These are phyloP conservation scores for Begonia loranthoides DNA, from an alignment of 306 rosid species.

Conservation along the genomic window DNA sequence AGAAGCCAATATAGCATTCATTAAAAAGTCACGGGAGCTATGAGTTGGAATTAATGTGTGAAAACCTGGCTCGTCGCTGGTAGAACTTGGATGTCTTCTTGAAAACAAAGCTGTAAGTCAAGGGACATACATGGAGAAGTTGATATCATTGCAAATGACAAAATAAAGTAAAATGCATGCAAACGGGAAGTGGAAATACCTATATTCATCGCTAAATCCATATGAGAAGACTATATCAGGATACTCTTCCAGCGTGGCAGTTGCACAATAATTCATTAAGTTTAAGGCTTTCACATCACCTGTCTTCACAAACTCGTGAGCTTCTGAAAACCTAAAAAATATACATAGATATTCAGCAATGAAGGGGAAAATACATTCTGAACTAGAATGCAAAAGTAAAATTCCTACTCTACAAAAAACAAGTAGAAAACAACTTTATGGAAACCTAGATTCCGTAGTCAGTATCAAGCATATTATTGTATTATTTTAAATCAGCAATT, in stretches of 20 bases:
- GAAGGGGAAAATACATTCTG: no score
- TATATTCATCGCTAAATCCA: conserved; percentile 61
- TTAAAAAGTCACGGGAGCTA: conserved; percentile 3
- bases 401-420: no score
- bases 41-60: background rate
- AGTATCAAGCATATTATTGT: no score
- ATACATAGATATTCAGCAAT: no score
- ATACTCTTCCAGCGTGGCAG: conserved; percentile 37
- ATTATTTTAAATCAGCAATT: no score
- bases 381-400: no score
- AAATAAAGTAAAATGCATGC: no score
- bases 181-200: conserved; percentile 13
- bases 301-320: conserved; percentile 46
- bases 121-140: no score
- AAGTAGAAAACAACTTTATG: no score
- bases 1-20: no score
- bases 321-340: conserved; percentile 29
- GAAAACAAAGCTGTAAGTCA: conserved; percentile 40
- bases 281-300: conserved; percentile 36
- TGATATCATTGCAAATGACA: no score
- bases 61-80: conserved; percentile 52
- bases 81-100: conserved; percentile 66
- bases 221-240: conserved; percentile 59
- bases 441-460: no score
- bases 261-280: conserved; percentile 66